Evolutionary conservation across 176 grass and related monocot species (phyloP).

Genomic region (Guadua angustifolia): DNA sequence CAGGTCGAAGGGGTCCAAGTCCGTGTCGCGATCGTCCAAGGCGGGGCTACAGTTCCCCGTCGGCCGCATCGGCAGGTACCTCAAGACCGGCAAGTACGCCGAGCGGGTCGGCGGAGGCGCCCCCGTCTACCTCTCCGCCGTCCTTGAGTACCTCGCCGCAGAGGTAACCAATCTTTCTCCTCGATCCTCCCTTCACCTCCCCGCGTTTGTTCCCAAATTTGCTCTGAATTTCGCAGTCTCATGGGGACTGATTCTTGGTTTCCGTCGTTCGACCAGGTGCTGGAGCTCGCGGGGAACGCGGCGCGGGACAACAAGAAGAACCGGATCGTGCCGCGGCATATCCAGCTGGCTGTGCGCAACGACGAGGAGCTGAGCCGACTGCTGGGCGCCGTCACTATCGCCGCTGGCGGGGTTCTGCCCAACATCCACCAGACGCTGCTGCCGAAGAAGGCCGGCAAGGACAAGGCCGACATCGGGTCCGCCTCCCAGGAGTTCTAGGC

Average conservation of each 20-base stretch:
- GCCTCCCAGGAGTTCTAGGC: constrained; percentile 66
- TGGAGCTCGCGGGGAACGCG: constrained; percentile 67
- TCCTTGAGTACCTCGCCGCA: constrained; percentile 85
- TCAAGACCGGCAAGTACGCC: constrained; percentile 87
- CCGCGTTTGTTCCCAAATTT: accelerated
- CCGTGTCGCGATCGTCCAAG: constrained; percentile 58
- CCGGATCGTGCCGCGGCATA: constrained; percentile 66
- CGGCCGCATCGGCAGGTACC: constrained; percentile 70
- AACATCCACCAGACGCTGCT: constrained; percentile 56
- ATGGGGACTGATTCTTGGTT: neutral
- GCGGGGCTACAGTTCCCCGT: constrained; percentile 86
- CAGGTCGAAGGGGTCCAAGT: constrained; percentile 53
- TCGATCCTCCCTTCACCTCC: accelerated
- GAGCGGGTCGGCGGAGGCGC: constrained; percentile 70
- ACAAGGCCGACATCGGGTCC: constrained; percentile 56
- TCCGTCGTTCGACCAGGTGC: constrained; percentile 23
- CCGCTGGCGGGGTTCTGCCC: constrained; percentile 57
- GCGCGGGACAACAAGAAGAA: constrained; percentile 77
- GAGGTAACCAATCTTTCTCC: constrained; percentile 39
- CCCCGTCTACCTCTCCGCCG: constrained; percentile 76
- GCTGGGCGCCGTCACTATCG: constrained; percentile 53
- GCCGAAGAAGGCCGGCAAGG: constrained; percentile 59
- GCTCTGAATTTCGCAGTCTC: neutral
- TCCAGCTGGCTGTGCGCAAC: constrained; percentile 69
- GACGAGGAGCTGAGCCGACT: constrained; percentile 65